Conservation (phyloP, 108 stramenopile species). For the Schizochytrium sp. region DNA sequence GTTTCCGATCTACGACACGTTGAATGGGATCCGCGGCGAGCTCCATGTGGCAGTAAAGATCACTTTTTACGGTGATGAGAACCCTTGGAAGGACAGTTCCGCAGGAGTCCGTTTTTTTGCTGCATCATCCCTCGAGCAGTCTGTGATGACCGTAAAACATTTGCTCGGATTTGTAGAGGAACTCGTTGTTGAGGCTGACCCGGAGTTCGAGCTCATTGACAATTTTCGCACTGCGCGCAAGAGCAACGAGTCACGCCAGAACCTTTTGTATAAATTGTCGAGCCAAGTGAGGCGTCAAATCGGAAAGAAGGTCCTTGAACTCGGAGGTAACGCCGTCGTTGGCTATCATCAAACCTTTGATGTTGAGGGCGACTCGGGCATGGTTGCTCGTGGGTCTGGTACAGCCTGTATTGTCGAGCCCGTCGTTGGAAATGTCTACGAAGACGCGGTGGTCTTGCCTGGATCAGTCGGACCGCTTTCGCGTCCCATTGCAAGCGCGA, state of each 20-base stretch:
- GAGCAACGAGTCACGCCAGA: constrained; percentile 81
- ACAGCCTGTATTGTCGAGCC: constrained; percentile 53
- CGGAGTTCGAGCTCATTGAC: constrained; percentile 74
- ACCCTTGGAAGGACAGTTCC: constrained; percentile 84
- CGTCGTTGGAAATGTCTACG: background rate
- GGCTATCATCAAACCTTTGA: constrained; percentile 83
- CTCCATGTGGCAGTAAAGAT: constrained; percentile 74
- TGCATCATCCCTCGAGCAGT: constrained; percentile 70
- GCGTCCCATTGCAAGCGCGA: background rate
- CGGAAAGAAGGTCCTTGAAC: constrained; percentile 62
- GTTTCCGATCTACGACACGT: constrained; percentile 88
- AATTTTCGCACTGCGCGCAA: constrained; percentile 63
- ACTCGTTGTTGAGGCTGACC: constrained; percentile 91
- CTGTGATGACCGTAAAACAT: constrained; percentile 58
- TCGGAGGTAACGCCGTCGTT: constrained; percentile 82
- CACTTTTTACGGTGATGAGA: constrained; percentile 83
- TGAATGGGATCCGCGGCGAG: constrained; percentile 79
- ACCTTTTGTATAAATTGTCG: constrained; percentile 74
- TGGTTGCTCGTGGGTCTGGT: constrained; percentile 89
- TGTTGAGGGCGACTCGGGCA: constrained; percentile 89
- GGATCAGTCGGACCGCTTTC: background rate
- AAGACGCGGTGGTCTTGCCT: background rate
- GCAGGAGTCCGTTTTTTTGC: constrained; percentile 90
- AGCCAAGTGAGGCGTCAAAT: constrained; percentile 75
- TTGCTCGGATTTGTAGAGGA: constrained; percentile 94